Evolutionary conservation across 2,329 filamentous ascomycete species (phyloP).

Genomic region (Rutstroemia sp.): DNA sequence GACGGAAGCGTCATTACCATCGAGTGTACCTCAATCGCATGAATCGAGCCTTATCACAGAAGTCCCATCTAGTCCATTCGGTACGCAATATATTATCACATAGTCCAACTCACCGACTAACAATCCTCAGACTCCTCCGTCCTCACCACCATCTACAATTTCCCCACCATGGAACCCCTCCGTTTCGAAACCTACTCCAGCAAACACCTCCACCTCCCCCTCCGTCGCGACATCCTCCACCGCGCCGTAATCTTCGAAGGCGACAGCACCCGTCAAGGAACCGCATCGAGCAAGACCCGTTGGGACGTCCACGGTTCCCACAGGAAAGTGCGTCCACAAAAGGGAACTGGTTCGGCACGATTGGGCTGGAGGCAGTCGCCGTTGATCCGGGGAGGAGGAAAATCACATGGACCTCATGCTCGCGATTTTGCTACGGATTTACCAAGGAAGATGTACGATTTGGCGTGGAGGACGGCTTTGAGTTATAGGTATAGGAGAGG

Average conservation of each 20-base stretch:
- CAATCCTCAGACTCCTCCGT: slow-evolving; percentile 49
- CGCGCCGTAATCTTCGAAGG: slow-evolving; percentile 89
- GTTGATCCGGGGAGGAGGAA: slow-evolving; percentile 76
- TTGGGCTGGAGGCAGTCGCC: slow-evolving; percentile 76
- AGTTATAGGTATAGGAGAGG: slow-evolving; percentile 85
- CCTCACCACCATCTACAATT: slow-evolving; percentile 79
- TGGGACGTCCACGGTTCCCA: slow-evolving; percentile 77
- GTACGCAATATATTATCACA: background rate
- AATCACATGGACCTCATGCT: slow-evolving; percentile 82
- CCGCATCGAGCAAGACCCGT: slow-evolving; percentile 74
- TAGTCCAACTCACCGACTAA: background rate
- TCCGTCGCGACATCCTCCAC: slow-evolving; percentile 87
- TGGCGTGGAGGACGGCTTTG: slow-evolving; percentile 89
- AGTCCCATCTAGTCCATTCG: background rate
- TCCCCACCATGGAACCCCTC: slow-evolving; percentile 80
- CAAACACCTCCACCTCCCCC: slow-evolving; percentile 78
- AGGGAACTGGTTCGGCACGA: slow-evolving; percentile 76
- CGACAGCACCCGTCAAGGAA: slow-evolving; percentile 79
- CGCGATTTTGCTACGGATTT: slow-evolving; percentile 82
- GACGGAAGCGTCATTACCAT: slow-evolving; percentile 34
- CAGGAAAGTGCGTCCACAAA: slow-evolving; percentile 77
- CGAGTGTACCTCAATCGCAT: slow-evolving; percentile 15
- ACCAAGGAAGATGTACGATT: slow-evolving; percentile 85
- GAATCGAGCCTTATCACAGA: slow-evolving; percentile 9
- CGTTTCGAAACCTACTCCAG: slow-evolving; percentile 70